phyloP scores from a whole-genome alignment of 208 protist genomes.

The Porcisia deanei region DNA sequence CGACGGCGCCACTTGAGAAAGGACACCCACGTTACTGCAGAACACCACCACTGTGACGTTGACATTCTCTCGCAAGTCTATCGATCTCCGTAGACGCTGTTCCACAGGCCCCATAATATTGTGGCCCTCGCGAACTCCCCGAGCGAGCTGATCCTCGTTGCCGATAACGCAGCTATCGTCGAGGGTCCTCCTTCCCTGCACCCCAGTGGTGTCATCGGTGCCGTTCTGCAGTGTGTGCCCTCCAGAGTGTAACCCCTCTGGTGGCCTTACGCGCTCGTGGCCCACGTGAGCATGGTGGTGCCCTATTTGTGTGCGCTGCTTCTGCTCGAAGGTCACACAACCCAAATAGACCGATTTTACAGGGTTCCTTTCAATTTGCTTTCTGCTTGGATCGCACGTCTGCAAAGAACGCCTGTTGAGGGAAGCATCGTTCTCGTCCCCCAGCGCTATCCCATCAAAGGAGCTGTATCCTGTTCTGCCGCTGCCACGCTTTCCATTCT shows the following conservation, averaged over 20 bases:
- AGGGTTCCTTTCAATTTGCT: constrained; percentile 32
- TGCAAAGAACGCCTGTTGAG: constrained; percentile 19
- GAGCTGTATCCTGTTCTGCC: neutral
- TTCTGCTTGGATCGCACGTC: neutral
- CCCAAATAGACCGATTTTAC: constrained; percentile 44
- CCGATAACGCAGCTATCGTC: neutral
- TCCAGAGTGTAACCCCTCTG: neutral
- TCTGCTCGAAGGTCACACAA: constrained; percentile 34
- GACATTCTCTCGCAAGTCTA: constrained; percentile 36
- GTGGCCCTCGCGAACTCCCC: neutral
- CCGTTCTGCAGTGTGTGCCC: neutral
- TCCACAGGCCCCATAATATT: neutral
- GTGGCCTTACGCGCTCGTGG: constrained; percentile 13
- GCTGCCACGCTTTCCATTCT: constrained; percentile 2
- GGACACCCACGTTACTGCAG: constrained; percentile 28
- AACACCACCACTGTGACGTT: constrained; percentile 69
- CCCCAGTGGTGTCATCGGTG: neutral
- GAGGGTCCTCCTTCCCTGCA: neutral
- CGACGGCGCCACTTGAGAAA: constrained; percentile 30
- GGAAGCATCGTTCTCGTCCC: constrained; percentile 15
- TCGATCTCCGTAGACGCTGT: constrained; percentile 4
- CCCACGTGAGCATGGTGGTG: constrained; percentile 36
- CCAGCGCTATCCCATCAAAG: constrained; percentile 29
- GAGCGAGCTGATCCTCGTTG: neutral
- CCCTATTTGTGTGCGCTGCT: constrained; percentile 35